Percentiles rank a stretch among this genome's conserved stretches.
phyloP scores from a whole-genome alignment of 2,329 filamentous ascomycete genomes.

The Clonostachys chloroleuca region DNA sequence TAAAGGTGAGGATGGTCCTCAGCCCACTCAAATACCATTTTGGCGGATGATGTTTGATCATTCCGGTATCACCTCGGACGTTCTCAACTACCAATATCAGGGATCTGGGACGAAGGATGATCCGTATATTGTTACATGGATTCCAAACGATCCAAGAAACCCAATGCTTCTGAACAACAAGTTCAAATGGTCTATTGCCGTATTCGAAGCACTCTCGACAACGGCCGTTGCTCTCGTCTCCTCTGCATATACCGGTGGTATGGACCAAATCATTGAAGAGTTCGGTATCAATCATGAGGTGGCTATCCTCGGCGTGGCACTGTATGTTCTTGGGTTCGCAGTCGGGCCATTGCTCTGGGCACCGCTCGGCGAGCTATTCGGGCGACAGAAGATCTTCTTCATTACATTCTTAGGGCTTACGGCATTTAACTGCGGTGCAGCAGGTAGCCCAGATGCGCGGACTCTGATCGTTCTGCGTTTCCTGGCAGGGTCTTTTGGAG shows the following conservation, averaged over 20 bases:
- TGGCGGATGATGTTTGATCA: too few species aligned
- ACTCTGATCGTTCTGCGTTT: constrained; percentile 58
- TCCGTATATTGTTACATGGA: constrained; percentile 60
- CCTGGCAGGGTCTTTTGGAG: constrained; percentile 52
- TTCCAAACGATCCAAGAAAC: constrained; percentile 58
- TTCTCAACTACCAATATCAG: constrained; percentile 24
- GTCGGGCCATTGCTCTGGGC: constrained; percentile 12
- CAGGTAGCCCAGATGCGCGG: constrained; percentile 36
- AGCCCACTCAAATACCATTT: too few species aligned
- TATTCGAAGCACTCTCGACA: constrained; percentile 55
- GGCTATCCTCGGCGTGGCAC: constrained; percentile 62
- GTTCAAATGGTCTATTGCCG: constrained; percentile 56
- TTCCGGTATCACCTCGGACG: background rate
- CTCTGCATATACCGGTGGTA: constrained; percentile 49
- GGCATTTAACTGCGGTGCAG: constrained; percentile 35
- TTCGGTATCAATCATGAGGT: constrained; percentile 55
- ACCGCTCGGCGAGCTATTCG: constrained; percentile 7
- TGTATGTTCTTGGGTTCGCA: constrained; percentile 52
- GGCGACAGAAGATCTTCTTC: constrained; percentile 54
- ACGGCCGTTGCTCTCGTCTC: constrained; percentile 62
- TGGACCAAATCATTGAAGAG: constrained; percentile 56
- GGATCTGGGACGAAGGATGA: constrained; percentile 57
- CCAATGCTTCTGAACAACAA: constrained; percentile 31
- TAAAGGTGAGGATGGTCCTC: too few species aligned
- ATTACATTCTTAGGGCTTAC: constrained; percentile 22